These are phyloP conservation scores for Colletotrichum sp. DNA, from an alignment of 2,329 filamentous ascomycete genomes.

Conservation along the genomic window DNA sequence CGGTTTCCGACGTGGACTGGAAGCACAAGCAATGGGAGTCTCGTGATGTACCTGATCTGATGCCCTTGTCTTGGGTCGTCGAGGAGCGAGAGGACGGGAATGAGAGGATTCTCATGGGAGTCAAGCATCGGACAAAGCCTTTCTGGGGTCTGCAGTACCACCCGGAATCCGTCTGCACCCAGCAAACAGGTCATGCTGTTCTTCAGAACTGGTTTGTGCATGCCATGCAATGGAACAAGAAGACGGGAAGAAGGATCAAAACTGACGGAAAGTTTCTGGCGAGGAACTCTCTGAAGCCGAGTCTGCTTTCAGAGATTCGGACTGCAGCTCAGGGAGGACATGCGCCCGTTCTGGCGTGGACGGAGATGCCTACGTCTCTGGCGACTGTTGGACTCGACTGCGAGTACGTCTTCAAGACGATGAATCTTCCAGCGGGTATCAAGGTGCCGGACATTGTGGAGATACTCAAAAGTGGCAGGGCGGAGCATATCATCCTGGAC, in stretches of 20 bases:
- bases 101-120: slow-evolving; percentile 76
- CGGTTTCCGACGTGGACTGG: slow-evolving; percentile 40
- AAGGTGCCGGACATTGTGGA: slow-evolving; percentile 62
- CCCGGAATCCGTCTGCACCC: slow-evolving; percentile 87
- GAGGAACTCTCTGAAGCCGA: slow-evolving; percentile 34
- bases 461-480: slow-evolving; percentile 41
- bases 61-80: slow-evolving; percentile 68
- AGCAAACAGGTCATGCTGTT: slow-evolving; percentile 66
- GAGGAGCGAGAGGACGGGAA: slow-evolving; percentile 41
- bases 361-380: slow-evolving; percentile 21
- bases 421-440: slow-evolving; percentile 50
- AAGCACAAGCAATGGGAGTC: slow-evolving; percentile 43
- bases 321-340: neutral
- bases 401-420: slow-evolving; percentile 42
- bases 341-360: slow-evolving; percentile 5
- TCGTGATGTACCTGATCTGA: slow-evolving; percentile 41
- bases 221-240: slow-evolving; percentile 64
- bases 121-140: slow-evolving; percentile 70
- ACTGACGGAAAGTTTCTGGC: slow-evolving; percentile 27
- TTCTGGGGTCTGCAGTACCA: slow-evolving; percentile 93
- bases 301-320: slow-evolving; percentile 33
- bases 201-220: slow-evolving; percentile 78
- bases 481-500: slow-evolving; percentile 62
- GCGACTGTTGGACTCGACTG: slow-evolving; percentile 32
- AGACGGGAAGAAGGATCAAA: slow-evolving; percentile 25